Evolutionary conservation across 768 basidiomycete species (phyloP).

Genomic region (Tylopilus plumbeoviolaceoides): DNA sequence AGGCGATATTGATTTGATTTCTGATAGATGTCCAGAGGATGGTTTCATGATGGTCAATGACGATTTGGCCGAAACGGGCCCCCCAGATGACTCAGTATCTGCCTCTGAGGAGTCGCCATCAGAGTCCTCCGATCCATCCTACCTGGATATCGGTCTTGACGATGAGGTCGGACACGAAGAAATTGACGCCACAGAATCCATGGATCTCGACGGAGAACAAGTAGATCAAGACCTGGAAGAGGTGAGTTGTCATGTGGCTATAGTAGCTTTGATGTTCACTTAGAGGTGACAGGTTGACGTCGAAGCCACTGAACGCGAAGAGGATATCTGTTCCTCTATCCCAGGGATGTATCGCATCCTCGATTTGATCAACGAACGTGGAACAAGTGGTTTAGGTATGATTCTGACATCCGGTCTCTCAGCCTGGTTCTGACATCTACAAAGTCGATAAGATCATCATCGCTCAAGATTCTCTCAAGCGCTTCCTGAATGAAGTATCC

Average conservation of each 20-base stretch:
- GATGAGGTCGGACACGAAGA: slow-evolving; percentile 15
- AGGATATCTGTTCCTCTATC: slow-evolving; percentile 31
- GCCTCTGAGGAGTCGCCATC: slow-evolving; percentile 12
- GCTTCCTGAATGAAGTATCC: slow-evolving; percentile 43
- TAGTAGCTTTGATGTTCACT: background rate
- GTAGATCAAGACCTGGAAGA: slow-evolving; percentile 12
- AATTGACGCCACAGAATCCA: slow-evolving; percentile 9
- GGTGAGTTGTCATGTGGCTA: background rate
- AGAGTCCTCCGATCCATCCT: slow-evolving; percentile 19
- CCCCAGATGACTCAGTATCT: background rate
- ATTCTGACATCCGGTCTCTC: background rate
- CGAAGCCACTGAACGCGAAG: slow-evolving; percentile 13
- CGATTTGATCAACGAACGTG: slow-evolving; percentile 50
- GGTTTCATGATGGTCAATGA: slow-evolving; percentile 8
- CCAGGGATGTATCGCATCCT: slow-evolving; percentile 49
- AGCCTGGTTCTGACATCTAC: background rate
- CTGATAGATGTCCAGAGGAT: slow-evolving; percentile 6
- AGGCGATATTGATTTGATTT: slow-evolving; percentile 6
- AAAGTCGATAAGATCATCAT: slow-evolving; percentile 65
- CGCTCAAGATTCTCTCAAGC: slow-evolving; percentile 44
- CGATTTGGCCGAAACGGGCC: background rate
- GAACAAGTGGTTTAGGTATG: slow-evolving; percentile 50
- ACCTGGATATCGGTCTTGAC: slow-evolving; percentile 14
- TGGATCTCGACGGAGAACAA: slow-evolving; percentile 12
- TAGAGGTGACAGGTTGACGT: slow-evolving; percentile 13